A percentile compares a stretch with the other conserved stretches of the same genome.
Evolutionary conservation across 495 filamentous ascomycete genomes (phyloP).

Genomic region (Clohesyomyces aquaticus): DNA sequence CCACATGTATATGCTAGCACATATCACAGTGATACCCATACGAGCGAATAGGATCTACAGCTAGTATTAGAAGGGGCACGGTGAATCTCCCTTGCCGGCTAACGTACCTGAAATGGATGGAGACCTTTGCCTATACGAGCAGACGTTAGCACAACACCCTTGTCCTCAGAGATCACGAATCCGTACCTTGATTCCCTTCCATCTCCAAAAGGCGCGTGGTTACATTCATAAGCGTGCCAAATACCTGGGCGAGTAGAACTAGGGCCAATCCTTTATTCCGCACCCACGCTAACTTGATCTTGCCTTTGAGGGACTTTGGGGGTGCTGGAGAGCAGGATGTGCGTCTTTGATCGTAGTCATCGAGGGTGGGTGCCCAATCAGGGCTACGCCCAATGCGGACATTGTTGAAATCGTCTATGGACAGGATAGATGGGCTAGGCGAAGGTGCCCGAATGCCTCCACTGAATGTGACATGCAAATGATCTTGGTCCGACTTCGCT

Average conservation of each 20-base stretch:
- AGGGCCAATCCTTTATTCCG: slow-evolving; percentile 75
- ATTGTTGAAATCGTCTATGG: slow-evolving; percentile 44
- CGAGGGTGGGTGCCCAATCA: slow-evolving; percentile 23
- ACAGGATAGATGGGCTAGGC: slow-evolving; percentile 43
- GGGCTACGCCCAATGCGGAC: slow-evolving; percentile 32
- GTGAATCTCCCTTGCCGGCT: too few relatives aligned
- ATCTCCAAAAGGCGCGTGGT: slow-evolving; percentile 77
- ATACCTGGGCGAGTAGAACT: slow-evolving; percentile 77
- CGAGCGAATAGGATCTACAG: slow-evolving; percentile 84
- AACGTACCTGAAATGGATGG: slow-evolving; percentile 76
- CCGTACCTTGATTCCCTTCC: slow-evolving; percentile 57
- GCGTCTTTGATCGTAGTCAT: slow-evolving; percentile 18
- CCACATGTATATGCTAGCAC: slow-evolving; percentile 76
- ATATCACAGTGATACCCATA: slow-evolving; percentile 74
- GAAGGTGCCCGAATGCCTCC: slow-evolving; percentile 40
- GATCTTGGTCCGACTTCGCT: slow-evolving; percentile 32
- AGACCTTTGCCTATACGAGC: slow-evolving; percentile 57
- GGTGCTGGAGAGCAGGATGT: slow-evolving; percentile 38
- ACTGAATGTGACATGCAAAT: slow-evolving; percentile 24
- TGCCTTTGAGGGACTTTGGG: slow-evolving; percentile 37
- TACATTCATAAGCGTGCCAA: slow-evolving; percentile 87
- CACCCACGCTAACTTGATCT: slow-evolving; percentile 42
- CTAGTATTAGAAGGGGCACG: too few relatives aligned
- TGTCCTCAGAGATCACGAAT: not conserved
- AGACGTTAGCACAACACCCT: slow-evolving; percentile 1